Conservation (phyloP, 1,284 basidiomycete genomes). For the Malassezia brasiliensis region DNA sequence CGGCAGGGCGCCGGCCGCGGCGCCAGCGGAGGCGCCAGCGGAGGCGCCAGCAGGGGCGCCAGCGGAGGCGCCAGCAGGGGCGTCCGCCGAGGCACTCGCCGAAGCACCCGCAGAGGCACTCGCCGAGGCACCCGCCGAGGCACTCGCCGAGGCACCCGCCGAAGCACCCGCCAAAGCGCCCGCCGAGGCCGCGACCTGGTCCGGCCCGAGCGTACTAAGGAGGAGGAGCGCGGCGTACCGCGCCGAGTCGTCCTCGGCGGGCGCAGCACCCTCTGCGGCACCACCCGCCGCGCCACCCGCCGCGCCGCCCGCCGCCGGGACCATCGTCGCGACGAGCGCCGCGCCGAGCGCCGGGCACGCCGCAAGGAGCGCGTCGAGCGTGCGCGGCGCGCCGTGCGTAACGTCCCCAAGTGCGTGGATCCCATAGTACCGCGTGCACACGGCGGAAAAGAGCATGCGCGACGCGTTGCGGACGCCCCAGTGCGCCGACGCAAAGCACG, state of each 20-base stretch:
- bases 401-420: conserved; percentile 2
- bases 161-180: too few species aligned
- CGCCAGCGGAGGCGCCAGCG: too few species aligned
- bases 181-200: background rate
- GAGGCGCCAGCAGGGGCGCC: too few species aligned
- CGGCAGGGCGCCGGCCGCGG: background rate
- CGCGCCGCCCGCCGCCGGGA: too few species aligned
- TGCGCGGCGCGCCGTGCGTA: background rate
- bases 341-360: conserved; percentile 15
- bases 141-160: too few species aligned
- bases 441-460: conserved; percentile 48
- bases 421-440: conserved; percentile 41
- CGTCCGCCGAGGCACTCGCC: too few species aligned
- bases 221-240: conserved; percentile 37
- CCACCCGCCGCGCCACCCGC: too few species aligned
- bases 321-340: conserved; percentile 1
- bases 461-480: conserved; percentile 49
- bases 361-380: conserved; percentile 12
- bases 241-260: conserved; percentile 20
- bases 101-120: too few species aligned
- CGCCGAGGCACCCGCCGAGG: too few species aligned
- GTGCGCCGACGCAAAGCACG: conserved; percentile 42
- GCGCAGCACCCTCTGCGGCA: background rate
- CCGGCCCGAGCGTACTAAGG: conserved; percentile 16
- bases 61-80: too few species aligned